Percentiles rank a stretch among this genome's conserved stretches.
Evolutionary conservation across 1,284 basidiomycete genomes (phyloP).

Genomic region (Sanguinoderma infundibulare): DNA sequence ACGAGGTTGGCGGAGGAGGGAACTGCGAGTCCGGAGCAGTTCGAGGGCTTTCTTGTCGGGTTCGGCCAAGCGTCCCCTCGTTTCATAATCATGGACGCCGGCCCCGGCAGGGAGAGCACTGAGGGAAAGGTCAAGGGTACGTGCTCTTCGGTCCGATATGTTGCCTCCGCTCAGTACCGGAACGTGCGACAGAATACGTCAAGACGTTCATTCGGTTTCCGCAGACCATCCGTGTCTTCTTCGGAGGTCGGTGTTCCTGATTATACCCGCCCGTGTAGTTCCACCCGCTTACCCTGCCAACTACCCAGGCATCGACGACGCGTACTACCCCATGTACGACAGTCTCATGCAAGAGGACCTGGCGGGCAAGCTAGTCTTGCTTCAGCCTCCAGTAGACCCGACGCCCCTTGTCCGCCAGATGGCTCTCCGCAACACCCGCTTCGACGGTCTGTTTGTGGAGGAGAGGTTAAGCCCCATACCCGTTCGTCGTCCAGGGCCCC

Average conservation of each 20-base stretch:
- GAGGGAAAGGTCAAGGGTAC: slow-evolving; percentile 78
- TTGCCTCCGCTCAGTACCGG: slow-evolving; percentile 4
- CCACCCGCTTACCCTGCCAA: not conserved
- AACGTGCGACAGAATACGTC: slow-evolving; percentile 60
- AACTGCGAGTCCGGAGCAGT: slow-evolving; percentile 64
- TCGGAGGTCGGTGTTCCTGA: slow-evolving; percentile 54
- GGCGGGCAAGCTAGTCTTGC: slow-evolving; percentile 67
- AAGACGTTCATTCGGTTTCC: slow-evolving; percentile 76
- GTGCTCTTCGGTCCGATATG: slow-evolving; percentile 11
- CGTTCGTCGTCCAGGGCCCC: slow-evolving; percentile 43
- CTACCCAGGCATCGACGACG: slow-evolving; percentile 46
- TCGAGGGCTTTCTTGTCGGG: slow-evolving; percentile 69
- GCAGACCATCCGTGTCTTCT: slow-evolving; percentile 75
- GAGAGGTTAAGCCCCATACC: slow-evolving; percentile 46
- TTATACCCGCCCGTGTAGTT: not conserved
- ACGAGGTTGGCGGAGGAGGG: slow-evolving; percentile 53
- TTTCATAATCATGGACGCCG: slow-evolving; percentile 74
- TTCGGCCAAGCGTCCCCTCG: slow-evolving; percentile 74
- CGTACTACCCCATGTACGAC: slow-evolving; percentile 43
- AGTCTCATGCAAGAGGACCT: slow-evolving; percentile 57
- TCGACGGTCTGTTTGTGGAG: slow-evolving; percentile 68
- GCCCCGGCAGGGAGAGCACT: slow-evolving; percentile 63
- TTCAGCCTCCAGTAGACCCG: slow-evolving; percentile 54
- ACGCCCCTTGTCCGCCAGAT: slow-evolving; percentile 52
- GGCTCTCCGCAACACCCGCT: slow-evolving; percentile 54